Base-by-base conservation (phyloP, 306 rosid species). In the Vigna reflexopilosa region DNA sequence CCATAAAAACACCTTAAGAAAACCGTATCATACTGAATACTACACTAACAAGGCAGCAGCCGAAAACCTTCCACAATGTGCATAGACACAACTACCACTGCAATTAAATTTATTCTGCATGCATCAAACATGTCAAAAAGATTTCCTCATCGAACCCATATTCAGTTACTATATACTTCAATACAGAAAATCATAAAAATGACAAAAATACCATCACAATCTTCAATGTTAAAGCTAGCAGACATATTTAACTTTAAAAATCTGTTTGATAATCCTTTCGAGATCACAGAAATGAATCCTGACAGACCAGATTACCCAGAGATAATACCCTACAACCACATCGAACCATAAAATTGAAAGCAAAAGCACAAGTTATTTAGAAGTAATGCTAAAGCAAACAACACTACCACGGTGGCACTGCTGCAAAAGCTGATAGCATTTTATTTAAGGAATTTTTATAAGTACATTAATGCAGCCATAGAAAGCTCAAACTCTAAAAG, bases 401-500 rank as follows among this genome's bases (percentile, higher is more conserved):
- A 74, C 78, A 73, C 57, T 64, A 26, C 34, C 40, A 26, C 9
- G 5, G 6, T 15, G 8, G 40, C 30, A 55, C 34, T 9, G 51
- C 54, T 8, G 59, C 12, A 57, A 20, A 57, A 67, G 61, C 76
- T 44, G 17, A 62, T 45, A 15, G 67, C n/a, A 44, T 73, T 54
- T 28, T 65, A 49, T 80, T 59, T 24, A 34, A 14, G 50, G 7
- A 52, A 42, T 28, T 65, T 17, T 44, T 4, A 28, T 9, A 30
- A 24, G 30, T 14, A 34, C 38, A 55, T 50, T 20, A 13, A 65
- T 65, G 40, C 38, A 66, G 15, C 45, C 61, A 17, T 12, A 65
- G 28, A 80, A 66, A 63, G 24, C 75, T 63, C 58, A 72, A 72
- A 63, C 32, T n/a, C 34, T 38, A 72, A 61, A 70, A 17, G 45